Conservation (phyloP, 768 basidiomycete genomes). For the Trametes punicea region DNA sequence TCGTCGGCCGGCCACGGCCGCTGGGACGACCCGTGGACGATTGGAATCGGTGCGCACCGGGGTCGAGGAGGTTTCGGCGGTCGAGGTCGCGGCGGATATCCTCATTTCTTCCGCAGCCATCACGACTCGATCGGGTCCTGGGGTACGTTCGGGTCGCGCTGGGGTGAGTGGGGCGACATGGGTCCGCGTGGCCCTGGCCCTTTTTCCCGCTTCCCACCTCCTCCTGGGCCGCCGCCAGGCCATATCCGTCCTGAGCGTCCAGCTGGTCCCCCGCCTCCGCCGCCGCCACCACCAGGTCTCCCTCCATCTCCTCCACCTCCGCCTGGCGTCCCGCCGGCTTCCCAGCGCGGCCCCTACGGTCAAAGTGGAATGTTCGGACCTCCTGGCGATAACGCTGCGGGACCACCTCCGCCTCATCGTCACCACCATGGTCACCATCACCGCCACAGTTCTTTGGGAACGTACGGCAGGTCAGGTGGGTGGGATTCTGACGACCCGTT, state of each 20-base stretch:
- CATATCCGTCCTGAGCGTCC: not conserved
- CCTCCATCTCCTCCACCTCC: conserved; percentile 13
- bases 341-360: not conserved
- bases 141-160: conserved; percentile 12
- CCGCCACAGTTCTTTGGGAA: conserved; percentile 5
- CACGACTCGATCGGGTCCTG: conserved; percentile 2
- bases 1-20: not conserved
- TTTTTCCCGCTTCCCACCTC: conserved; percentile 16
- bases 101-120: conserved; percentile 6
- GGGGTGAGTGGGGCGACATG: not conserved
- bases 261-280: conserved; percentile 20
- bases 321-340: conserved; percentile 20
- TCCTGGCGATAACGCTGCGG: not conserved
- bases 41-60: not conserved
- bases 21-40: not conserved
- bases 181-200: not conserved
- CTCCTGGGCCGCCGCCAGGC: conserved; percentile 7
- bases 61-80: conserved; percentile 8
- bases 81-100: conserved; percentile 14
- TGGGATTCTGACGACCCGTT: conserved; percentile 1
- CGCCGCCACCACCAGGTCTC: conserved; percentile 12
- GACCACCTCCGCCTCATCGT: conserved; percentile 4
- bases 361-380: not conserved
- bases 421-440: not conserved
- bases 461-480: not conserved